Evolutionary conservation across 805 yeast species (phyloP), one percentile per base, ranked within the genome.

Genomic region (Ogataea neopini): DNA sequence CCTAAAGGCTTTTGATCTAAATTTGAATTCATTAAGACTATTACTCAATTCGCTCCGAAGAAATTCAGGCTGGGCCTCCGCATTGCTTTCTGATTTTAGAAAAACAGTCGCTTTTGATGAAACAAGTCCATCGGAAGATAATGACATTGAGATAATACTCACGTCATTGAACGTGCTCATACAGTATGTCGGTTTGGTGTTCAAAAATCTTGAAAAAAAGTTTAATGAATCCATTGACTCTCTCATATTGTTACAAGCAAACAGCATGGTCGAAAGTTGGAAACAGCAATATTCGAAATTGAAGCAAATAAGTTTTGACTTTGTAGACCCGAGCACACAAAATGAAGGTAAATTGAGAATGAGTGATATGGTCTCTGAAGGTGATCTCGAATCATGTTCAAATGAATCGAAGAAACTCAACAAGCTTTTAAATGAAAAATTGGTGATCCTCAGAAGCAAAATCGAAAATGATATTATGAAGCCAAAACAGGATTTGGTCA

Each of bases 161-260:
- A 71, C 73, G 34, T 70, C 80, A 4, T 63, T 79, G 33, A 77
- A 74, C 53, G 74, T 75, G 2, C 66, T 80, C 9, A 73, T 77
- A 45, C 83, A 77, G 54, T 78, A 79, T 52, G 71, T 72, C 35
- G 69, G 74, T n/a, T 70, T 74, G 45, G 72, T 76, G 49, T 67
- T 73, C 39, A 67, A 67, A 40, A 71, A 70, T 1, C 66, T 74
- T 2, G 80, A 66, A 28, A 63, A 59, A 33, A 61, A 57, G 17
- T 75, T 75, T 54, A 68, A 68, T 38, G 71, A 58, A 15, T 66
- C 71, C 15, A 63, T 62, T 19, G 68, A 66, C 34, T 44, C 52
- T 7, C 56, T 64, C 45, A 68, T 68, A 40, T 41, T 70, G 8
- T 58, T 79, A 18, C 71, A 69, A 48, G 48, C 66, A 41, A 75